These are phyloP conservation scores for Phaeophleospora eucalypticola DNA, from an alignment of 2,329 filamentous ascomycete species.

Conservation along the genomic window DNA sequence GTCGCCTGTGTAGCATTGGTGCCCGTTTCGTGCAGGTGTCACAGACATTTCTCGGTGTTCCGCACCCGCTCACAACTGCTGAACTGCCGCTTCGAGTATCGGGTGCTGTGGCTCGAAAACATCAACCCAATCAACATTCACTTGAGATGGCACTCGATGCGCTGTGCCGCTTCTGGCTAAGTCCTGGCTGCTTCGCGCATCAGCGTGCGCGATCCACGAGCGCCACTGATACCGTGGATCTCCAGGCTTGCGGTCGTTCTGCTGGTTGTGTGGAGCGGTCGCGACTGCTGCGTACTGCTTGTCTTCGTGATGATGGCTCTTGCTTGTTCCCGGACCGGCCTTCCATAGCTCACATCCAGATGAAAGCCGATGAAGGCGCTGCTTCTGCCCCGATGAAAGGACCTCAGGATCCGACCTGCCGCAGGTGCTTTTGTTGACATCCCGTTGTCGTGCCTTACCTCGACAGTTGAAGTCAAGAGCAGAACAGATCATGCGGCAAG, in stretches of 20 bases:
- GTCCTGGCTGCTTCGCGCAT: constrained; percentile 12
- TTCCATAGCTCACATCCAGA: no score
- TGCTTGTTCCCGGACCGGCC: no score
- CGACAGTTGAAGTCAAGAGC: no score
- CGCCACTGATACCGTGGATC: constrained; percentile 16
- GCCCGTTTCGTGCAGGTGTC: constrained; percentile 8
- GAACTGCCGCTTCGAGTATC: constrained; percentile 2
- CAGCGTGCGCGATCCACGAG: constrained; percentile 11
- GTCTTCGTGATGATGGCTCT: constrained; percentile 4
- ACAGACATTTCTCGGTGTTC: constrained; percentile 9
- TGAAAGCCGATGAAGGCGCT: no score
- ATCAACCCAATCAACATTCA: constrained; percentile 14
- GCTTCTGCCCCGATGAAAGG: no score
- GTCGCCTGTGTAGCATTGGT: constrained; percentile 3
- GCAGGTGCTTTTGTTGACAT: constrained; percentile 4
- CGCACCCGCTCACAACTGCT: constrained; percentile 6
- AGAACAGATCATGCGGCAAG: constrained; percentile 5
- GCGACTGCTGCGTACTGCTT: not conserved
- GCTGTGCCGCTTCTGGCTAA: constrained; percentile 15
- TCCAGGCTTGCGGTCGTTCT: constrained; percentile 16
- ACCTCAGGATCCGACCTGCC: constrained; percentile 14
- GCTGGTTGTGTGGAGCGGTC: not conserved
- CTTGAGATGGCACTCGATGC: constrained; percentile 14
- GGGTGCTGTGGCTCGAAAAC: constrained; percentile 15
- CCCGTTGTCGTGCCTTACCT: constrained; percentile 4